A percentile compares a stretch with the other conserved stretches of the same genome.
phyloP scores from a whole-genome alignment of 2,329 filamentous ascomycete species.

The Knufia fluminis region DNA sequence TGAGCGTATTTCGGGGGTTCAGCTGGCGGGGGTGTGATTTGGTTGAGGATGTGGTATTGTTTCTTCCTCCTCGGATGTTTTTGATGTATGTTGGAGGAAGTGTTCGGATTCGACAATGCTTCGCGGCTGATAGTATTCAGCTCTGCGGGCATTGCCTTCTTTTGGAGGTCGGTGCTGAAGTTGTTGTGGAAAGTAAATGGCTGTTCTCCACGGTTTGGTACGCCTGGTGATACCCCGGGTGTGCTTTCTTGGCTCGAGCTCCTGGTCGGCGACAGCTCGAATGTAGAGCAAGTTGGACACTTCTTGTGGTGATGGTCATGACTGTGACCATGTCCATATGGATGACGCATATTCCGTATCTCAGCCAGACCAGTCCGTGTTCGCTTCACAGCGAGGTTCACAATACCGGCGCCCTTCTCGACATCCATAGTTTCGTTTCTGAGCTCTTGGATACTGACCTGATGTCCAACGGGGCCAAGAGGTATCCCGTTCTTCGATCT shows the following conservation, averaged over 20 bases:
- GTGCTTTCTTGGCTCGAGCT: not conserved
- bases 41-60: not conserved
- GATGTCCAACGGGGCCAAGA: not conserved
- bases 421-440: conserved; percentile 1
- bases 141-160: not conserved
- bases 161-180: not conserved
- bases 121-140: too few relatives aligned
- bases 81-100: too few relatives aligned
- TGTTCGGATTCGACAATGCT: too few relatives aligned
- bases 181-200: not conserved
- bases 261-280: not conserved
- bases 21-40: not conserved
- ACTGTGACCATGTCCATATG: not conserved
- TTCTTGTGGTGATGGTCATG: not conserved
- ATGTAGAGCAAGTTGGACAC: conserved; percentile 1
- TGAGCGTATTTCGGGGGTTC: too few relatives aligned
- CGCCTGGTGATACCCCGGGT: not conserved
- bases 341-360: not conserved
- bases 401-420: conserved; percentile 4
- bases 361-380: not conserved
- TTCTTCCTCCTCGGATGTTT: not conserved
- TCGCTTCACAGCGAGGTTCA: not conserved
- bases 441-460: conserved; percentile 2
- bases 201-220: not conserved
- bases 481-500: conserved; percentile 3